Percentiles rank a stretch among this genome's conserved stretches.
These are phyloP conservation scores for Beauveria scarabaeidicola DNA, from an alignment of 2,329 filamentous ascomycete genomes.

Conservation along the genomic window DNA sequence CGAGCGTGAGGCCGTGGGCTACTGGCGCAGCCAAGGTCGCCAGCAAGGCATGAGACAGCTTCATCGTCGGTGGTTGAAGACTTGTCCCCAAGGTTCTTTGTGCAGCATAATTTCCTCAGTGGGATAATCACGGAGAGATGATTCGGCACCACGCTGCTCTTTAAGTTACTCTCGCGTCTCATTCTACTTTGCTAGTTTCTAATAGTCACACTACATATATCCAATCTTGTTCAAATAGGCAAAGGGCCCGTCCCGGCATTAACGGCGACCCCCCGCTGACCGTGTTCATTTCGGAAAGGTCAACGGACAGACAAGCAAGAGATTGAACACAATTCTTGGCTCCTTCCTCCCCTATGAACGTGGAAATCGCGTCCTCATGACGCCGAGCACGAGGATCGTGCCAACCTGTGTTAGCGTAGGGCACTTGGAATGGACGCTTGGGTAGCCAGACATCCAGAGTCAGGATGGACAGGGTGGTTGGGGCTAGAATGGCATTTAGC, in stretches of 20 bases:
- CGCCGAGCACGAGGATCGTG: background rate
- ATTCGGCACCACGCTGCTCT: background rate
- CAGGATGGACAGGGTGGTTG: background rate
- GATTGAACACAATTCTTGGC: background rate
- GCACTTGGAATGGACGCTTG: background rate
- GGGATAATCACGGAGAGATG: background rate
- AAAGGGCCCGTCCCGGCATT: background rate
- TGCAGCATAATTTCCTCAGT: background rate
- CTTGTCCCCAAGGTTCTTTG: background rate
- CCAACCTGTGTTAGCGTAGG: background rate
- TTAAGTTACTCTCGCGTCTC: background rate
- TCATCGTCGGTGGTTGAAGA: conserved; percentile 17
- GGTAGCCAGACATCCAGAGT: background rate
- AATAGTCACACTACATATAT: background rate
- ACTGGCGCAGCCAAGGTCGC: conserved; percentile 11
- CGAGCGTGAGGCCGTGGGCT: conserved; percentile 13
- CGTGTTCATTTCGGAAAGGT: background rate
- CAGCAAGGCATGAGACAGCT: conserved; percentile 13
- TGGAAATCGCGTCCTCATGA: background rate
- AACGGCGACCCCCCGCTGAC: background rate
- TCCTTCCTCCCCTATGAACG: background rate
- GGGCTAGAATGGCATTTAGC: too few species aligned
- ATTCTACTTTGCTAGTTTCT: background rate
- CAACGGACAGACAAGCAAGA: background rate
- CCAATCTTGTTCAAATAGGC: background rate